Conservation (phyloP, 176 grass and related monocot genomes). For the Rhynchospora breviuscula region DNA sequence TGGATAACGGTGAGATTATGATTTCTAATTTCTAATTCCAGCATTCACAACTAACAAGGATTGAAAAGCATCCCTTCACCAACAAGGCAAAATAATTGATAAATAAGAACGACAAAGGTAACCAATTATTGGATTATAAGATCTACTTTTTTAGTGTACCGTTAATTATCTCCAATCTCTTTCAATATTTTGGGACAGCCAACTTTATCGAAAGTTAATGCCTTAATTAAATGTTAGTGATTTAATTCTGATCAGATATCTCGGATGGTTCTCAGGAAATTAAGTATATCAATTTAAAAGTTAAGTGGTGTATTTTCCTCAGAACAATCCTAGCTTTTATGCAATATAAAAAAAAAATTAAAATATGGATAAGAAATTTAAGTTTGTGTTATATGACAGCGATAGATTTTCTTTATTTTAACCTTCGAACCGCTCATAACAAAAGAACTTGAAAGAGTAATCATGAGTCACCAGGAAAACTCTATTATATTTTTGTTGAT, state of each 20-base stretch:
- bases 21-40: background rate
- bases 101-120: background rate
- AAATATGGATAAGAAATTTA: too few relatives aligned
- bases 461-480: too few relatives aligned
- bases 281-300: background rate
- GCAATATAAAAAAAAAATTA: too few relatives aligned
- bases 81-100: conserved; percentile 22
- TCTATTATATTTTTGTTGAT: too few relatives aligned
- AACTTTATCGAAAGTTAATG: background rate
- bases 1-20: background rate
- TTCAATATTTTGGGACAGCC: background rate
- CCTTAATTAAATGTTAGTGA: background rate
- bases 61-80: conserved; percentile 18
- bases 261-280: background rate
- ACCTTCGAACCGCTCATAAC: too few relatives aligned
- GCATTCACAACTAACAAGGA: conserved; percentile 1
- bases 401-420: background rate
- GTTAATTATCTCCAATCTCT: background rate
- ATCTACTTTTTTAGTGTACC: background rate
- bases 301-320: background rate
- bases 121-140: background rate
- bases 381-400: too few relatives aligned
- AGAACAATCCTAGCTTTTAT: too few relatives aligned
- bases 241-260: background rate
- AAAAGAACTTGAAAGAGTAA: too few relatives aligned